Base-by-base conservation (phyloP, 2,329 filamentous ascomycete genomes). In the Xylaria sp. region DNA sequence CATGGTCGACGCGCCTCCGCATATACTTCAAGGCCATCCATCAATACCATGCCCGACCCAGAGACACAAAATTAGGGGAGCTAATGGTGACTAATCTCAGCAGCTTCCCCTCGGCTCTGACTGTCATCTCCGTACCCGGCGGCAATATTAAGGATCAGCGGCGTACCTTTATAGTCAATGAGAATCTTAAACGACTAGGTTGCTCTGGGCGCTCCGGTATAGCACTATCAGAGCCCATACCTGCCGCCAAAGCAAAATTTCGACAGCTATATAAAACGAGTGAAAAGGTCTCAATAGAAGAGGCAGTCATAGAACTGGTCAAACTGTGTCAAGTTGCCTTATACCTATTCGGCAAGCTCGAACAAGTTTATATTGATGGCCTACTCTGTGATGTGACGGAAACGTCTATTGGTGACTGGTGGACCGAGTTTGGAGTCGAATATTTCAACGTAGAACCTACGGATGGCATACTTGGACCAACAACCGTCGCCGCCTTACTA, bases 41-140 rank as follows among this genome's bases (percentile, higher is more conserved):
- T 66, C 90, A 97, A 78, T 95, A 92, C 75, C 93, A 97, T 84
- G 94, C 94, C 0, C 88, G 93, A 51, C 90, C 91, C 41, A 94
- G 93, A 78, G 91, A 97, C 62, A 98, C 95, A 0, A 85, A 88
- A 1, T 82, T 97, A 15, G 96, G 96, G 6, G 91, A 92, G 70
- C 82, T 98, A 69, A 97, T 98, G 92, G 91, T 98, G 67, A 98
- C 96, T 5, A 98, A 98, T 78, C 84, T 98, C 37, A 95, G 92
- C 81, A 92, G 90, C 72, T 98, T 99, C 72, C 95, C 96, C 2
- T 97, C 94, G 0, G 92, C 93, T 0, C 84, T 98, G 70, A 97
- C 94, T 0, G 93, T 98, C n/a, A 97, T 98, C 67, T 86, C 91
- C 0, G 91, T 98, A 0, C 94, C 94, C 0, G 92, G 93, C 65